Percentiles rank a stretch among this genome's conserved stretches.
phyloP scores from a whole-genome alignment of 257 asterid genomes.

The Lycium barbarum region DNA sequence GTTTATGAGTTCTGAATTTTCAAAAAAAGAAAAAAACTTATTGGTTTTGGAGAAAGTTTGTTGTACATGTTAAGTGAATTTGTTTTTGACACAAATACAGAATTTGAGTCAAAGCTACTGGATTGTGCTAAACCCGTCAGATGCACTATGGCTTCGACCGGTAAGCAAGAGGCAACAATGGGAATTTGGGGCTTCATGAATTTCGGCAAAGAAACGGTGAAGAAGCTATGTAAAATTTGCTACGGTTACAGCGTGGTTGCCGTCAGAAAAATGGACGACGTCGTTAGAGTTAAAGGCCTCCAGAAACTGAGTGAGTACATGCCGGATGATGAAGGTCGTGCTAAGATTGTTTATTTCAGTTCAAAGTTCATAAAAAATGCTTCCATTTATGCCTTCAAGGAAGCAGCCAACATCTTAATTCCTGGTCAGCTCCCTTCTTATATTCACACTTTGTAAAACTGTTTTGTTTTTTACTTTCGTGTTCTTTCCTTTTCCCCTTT shows the following conservation, averaged over 20 bases:
- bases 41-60: too few species aligned
- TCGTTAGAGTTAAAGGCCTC: slow-evolving; percentile 19
- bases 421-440: slow-evolving; percentile 43
- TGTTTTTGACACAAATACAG: too few species aligned
- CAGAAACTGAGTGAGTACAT: slow-evolving; percentile 31
- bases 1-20: too few species aligned
- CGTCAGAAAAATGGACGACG: neutral
- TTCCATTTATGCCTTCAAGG: slow-evolving; percentile 37
- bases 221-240: neutral
- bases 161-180: neutral
- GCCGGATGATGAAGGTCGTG: slow-evolving; percentile 43
- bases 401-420: slow-evolving; percentile 44
- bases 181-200: neutral
- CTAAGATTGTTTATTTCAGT: slow-evolving; percentile 39
- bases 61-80: too few species aligned
- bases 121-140: neutral
- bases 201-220: neutral
- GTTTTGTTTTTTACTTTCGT: too few species aligned
- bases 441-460: too few species aligned
- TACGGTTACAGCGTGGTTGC: neutral
- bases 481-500: too few species aligned
- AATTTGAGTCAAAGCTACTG: neutral
- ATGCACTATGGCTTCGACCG: neutral
- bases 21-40: too few species aligned
- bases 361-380: slow-evolving; percentile 44